phyloP scores from a whole-genome alignment of 1,139 yeast genomes.

The Hyphopichia buzzinii region DNA sequence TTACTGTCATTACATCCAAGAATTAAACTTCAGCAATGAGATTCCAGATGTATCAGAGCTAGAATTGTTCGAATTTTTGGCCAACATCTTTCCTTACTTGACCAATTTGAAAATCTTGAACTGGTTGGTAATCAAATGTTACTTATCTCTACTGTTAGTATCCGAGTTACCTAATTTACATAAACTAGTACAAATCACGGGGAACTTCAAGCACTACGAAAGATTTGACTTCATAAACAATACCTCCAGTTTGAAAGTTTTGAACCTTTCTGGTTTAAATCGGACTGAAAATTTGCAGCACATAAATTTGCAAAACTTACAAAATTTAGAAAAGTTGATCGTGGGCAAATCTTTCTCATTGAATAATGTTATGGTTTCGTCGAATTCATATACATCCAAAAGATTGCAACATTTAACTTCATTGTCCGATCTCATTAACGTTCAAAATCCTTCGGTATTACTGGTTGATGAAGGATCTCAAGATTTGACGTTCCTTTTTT shows the following conservation, averaged over 20 bases:
- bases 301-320: constrained; percentile 14
- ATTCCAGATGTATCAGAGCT: constrained; percentile 31
- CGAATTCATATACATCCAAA: not conserved
- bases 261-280: constrained; percentile 19
- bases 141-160: constrained; percentile 14
- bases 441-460: constrained; percentile 12
- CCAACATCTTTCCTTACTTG: constrained; percentile 18
- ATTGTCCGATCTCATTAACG: constrained; percentile 13
- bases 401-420: constrained; percentile 6
- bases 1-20: constrained; percentile 14
- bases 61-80: constrained; percentile 15
- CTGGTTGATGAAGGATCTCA: constrained; percentile 6
- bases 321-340: constrained; percentile 14
- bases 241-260: constrained; percentile 12
- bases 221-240: constrained; percentile 5
- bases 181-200: constrained; percentile 15
- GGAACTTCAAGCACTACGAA: constrained; percentile 18
- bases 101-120: constrained; percentile 17
- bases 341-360: constrained; percentile 9
- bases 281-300: constrained; percentile 11
- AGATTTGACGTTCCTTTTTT: constrained; percentile 1
- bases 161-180: constrained; percentile 12
- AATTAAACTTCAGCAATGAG: constrained; percentile 13
- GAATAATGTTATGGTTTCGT: constrained; percentile 1
- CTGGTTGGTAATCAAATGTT: constrained; percentile 19